These are phyloP conservation scores for Sporothrix protearum DNA, from an alignment of 2,329 filamentous ascomycete species.

Conservation along the genomic window DNA sequence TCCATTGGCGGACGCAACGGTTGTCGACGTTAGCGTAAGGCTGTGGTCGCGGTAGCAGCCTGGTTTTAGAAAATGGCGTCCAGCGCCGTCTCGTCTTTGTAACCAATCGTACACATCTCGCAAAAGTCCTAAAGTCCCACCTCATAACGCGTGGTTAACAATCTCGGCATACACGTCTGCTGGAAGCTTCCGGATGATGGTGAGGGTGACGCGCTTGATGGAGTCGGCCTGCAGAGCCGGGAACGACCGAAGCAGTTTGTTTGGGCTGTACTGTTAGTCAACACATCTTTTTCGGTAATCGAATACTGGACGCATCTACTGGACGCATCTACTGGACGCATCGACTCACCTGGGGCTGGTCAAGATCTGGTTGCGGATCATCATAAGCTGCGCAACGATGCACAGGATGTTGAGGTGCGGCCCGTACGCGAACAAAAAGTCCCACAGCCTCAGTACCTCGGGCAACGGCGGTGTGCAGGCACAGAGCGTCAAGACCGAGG, in stretches of 20 bases:
- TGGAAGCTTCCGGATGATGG: constrained; percentile 84
- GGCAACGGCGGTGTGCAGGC: constrained; percentile 93
- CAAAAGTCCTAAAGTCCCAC: background rate
- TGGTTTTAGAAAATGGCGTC: background rate
- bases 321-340: no score
- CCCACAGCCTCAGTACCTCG: constrained; percentile 90
- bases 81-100: background rate
- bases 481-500: constrained; percentile 88
- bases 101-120: background rate
- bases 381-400: constrained; percentile 89
- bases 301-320: background rate
- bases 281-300: background rate
- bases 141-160: constrained; percentile 75
- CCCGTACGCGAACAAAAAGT: constrained; percentile 94
- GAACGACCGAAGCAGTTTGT: constrained; percentile 84
- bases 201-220: constrained; percentile 80
- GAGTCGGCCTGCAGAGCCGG: constrained; percentile 78
- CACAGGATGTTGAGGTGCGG: constrained; percentile 93
- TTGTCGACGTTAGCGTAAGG: background rate
- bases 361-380: constrained; percentile 80
- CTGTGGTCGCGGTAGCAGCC: background rate
- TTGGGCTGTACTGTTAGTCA: constrained; percentile 60
- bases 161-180: constrained; percentile 88
- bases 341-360: constrained; percentile 76
- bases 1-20: background rate